These are phyloP conservation scores for Phytopythium oedochilum DNA, from an alignment of 352 stramenopile species.

Conservation along the genomic window DNA sequence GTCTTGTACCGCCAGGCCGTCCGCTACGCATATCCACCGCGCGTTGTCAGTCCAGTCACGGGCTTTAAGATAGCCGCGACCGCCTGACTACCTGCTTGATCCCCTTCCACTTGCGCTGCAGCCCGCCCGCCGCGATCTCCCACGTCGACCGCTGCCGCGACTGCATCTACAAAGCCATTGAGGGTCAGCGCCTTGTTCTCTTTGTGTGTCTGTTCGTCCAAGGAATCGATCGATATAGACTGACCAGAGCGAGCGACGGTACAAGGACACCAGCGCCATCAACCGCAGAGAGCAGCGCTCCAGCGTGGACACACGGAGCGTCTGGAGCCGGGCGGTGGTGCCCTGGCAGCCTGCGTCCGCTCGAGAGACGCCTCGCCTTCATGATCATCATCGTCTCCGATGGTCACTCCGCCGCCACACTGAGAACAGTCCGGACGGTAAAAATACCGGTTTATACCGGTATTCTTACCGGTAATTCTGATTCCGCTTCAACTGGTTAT, in stretches of 20 bases:
- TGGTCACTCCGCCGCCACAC: no score
- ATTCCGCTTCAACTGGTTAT: no score
- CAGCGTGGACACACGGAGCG: background rate
- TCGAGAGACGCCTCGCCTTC: background rate
- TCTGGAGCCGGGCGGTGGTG: background rate
- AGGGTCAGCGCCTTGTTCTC: background rate
- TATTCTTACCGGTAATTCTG: background rate
- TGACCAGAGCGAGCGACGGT: background rate
- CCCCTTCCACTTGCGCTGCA: conserved; percentile 79
- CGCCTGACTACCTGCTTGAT: conserved; percentile 76
- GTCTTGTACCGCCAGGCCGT: conserved; percentile 79
- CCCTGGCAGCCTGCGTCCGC: background rate
- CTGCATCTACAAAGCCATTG: conserved; percentile 1
- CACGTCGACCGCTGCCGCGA: conserved; percentile 55
- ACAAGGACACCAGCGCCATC: background rate
- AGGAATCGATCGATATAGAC: no score
- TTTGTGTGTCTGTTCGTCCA: no score
- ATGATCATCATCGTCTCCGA: no score
- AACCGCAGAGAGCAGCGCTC: background rate
- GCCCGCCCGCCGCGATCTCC: conserved; percentile 61
- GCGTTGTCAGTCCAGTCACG: no score
- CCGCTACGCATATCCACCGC: conserved; percentile 18
- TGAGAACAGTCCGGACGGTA: background rate
- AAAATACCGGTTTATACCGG: background rate
- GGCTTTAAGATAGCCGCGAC: no score